Evolutionary conservation across 257 asterid genomes (phyloP), one percentile per base, ranked within the genome.

Genomic region (Solanum rostratum): DNA sequence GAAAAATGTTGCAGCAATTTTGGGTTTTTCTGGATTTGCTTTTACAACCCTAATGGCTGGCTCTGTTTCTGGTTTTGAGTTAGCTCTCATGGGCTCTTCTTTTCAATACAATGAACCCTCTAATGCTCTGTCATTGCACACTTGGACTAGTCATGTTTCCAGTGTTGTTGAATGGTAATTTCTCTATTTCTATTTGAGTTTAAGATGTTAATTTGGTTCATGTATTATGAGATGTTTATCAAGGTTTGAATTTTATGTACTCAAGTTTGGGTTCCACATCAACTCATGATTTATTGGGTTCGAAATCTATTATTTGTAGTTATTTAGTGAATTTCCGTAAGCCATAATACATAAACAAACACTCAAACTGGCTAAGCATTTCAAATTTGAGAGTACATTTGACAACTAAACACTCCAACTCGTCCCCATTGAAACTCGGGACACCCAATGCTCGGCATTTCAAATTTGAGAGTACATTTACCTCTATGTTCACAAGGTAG

Each of bases 81-180:
- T 87, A 16, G 90, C 93, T 49, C 41, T 87, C 83, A 41, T 88
- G 50, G 86, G 37, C 24, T 85, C 90, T 39, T 85, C 90, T n/a
- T 80, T 88, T 54, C 89, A 85, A 57, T 81, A 91, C 79, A 87
- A 30, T 54, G 99, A 96, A 87, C 99, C 99, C 10, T 88, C 96
- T 82, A 95, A 96, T 91, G 99, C 98, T 14, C 95, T 96, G 27
- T 96, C 99, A 59, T 88, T 96, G 81, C 98, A 98, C 87, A 96
- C 99, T 82, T 96, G 99, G 98, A 92, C 94, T 74, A 90, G 94
- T 86, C 99, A 96, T 79, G 97, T 96, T 59, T 96, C 99, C 86
- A 95, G 98, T 84, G 98, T 96, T 37, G 94, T 91, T n/a, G 99
- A 95, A 90, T 96, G 99, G 99, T 96, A 90, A 43, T 65, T 1